These are phyloP conservation scores for Thraustochytrium sp. DNA, from an alignment of 352 stramenopile species.

Conservation along the genomic window DNA sequence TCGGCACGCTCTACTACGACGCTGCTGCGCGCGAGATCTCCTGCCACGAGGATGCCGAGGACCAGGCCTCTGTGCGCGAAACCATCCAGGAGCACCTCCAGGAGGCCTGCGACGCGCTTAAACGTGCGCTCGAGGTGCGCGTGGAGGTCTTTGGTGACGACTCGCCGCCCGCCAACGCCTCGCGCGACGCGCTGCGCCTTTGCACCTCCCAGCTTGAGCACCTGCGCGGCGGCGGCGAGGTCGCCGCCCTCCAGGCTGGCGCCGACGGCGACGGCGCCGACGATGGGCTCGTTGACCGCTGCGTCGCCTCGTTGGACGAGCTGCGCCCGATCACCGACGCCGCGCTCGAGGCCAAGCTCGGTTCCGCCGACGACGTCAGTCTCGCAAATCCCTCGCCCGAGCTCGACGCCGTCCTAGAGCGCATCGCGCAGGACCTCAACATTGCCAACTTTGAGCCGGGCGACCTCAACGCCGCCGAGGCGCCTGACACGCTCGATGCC, in stretches of 20 bases:
- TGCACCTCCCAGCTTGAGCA: background rate
- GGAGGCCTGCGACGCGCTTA: background rate
- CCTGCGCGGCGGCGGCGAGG: background rate
- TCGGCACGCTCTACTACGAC: slow-evolving; percentile 34
- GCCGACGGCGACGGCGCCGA: background rate
- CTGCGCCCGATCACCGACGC: background rate
- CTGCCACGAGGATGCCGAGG: background rate
- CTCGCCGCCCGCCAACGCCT: background rate
- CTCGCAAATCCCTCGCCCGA: background rate
- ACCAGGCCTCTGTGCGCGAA: background rate
- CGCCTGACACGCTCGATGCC: background rate
- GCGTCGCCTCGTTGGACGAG: background rate
- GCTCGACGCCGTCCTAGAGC: background rate
- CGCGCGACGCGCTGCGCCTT: background rate
- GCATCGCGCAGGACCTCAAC: background rate
- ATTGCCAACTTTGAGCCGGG: background rate
- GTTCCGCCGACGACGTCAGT: background rate
- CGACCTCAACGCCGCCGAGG: background rate
- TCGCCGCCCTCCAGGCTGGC: background rate
- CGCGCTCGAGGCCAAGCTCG: background rate
- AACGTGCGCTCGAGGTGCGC: slow-evolving; percentile 1
- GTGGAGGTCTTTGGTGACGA: slow-evolving; percentile 16
- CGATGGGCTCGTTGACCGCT: background rate
- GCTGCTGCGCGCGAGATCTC: background rate
- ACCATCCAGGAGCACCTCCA: background rate